Conservation (phyloP, 768 basidiomycete genomes). For the Hirschioporus abietinus region DNA sequence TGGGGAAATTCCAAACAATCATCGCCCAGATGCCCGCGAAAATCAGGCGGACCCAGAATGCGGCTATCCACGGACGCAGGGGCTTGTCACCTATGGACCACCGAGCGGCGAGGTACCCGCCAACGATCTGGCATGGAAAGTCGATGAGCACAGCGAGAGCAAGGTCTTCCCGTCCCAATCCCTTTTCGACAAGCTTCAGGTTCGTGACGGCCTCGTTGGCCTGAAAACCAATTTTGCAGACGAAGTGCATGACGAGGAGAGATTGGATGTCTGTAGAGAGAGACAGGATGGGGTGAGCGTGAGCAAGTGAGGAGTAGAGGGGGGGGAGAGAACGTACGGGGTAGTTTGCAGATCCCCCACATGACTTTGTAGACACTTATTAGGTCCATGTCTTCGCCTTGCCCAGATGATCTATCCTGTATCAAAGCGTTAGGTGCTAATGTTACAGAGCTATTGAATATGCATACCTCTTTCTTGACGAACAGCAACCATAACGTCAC, state of each 20-base stretch:
- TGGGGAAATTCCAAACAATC: slow-evolving; percentile 83
- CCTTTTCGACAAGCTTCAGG: slow-evolving; percentile 96
- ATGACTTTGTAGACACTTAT: slow-evolving; percentile 89
- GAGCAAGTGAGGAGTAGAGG: neutral
- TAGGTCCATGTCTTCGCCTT: slow-evolving; percentile 84
- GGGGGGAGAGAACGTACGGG: slow-evolving; percentile 73
- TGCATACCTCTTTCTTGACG: slow-evolving; percentile 81
- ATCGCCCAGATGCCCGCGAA: slow-evolving; percentile 70
- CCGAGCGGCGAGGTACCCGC: slow-evolving; percentile 89
- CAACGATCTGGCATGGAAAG: slow-evolving; percentile 94
- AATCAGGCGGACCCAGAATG: slow-evolving; percentile 82
- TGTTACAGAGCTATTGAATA: neutral
- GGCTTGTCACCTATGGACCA: slow-evolving; percentile 82
- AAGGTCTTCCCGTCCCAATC: slow-evolving; percentile 90
- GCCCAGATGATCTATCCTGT: slow-evolving; percentile 70
- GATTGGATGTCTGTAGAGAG: slow-evolving; percentile 73
- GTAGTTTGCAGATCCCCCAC: slow-evolving; percentile 88
- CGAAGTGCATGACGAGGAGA: slow-evolving; percentile 78
- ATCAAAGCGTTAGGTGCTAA: slow-evolving; percentile 3
- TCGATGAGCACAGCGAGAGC: slow-evolving; percentile 95
- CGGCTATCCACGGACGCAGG: slow-evolving; percentile 82
- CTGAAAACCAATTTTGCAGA: slow-evolving; percentile 92
- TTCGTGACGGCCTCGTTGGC: slow-evolving; percentile 89
- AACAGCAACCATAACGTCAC: slow-evolving; percentile 88
- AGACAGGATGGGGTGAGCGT: slow-evolving; percentile 7